Evolutionary conservation across 306 rosid genomes (phyloP).

Genomic region (Quercus bicolor): DNA sequence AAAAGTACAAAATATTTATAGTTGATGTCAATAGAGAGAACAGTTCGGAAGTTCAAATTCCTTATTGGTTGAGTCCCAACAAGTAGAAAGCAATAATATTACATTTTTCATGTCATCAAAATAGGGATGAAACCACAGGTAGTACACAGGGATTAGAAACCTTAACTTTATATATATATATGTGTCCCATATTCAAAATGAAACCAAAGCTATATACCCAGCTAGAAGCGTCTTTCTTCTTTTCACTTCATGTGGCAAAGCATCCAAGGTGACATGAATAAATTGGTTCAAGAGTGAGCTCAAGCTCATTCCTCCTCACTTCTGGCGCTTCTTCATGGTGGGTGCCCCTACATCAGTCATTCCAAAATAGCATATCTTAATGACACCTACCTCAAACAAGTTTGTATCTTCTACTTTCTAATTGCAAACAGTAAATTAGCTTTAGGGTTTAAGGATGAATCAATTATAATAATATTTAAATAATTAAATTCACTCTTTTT

Average conservation of each 20-base stretch:
- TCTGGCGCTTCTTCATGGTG: constrained; percentile 40
- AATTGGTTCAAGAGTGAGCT: constrained; percentile 65
- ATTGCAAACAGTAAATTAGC: no score
- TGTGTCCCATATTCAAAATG: not conserved
- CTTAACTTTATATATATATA: not conserved
- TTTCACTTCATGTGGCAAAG: constrained; percentile 28
- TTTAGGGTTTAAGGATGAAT: no score
- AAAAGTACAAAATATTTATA: not conserved
- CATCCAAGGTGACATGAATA: constrained; percentile 53
- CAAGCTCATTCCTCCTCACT: constrained; percentile 59
- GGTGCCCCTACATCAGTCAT: constrained; percentile 40
- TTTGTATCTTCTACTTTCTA: not conserved
- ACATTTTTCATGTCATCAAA: not conserved
- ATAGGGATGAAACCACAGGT: not conserved
- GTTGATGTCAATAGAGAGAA: not conserved
- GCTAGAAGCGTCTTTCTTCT: not conserved
- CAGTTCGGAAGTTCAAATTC: not conserved
- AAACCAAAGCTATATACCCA: not conserved
- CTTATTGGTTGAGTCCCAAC: not conserved
- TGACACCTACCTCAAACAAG: not conserved
- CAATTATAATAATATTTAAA: no score
- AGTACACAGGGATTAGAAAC: not conserved
- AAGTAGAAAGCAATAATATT: not conserved
- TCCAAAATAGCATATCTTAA: not conserved
- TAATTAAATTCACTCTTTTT: no score